These are phyloP conservation scores for Schwanniomyces etchellsii DNA, from an alignment of 1,139 yeast genomes.

Conservation along the genomic window DNA sequence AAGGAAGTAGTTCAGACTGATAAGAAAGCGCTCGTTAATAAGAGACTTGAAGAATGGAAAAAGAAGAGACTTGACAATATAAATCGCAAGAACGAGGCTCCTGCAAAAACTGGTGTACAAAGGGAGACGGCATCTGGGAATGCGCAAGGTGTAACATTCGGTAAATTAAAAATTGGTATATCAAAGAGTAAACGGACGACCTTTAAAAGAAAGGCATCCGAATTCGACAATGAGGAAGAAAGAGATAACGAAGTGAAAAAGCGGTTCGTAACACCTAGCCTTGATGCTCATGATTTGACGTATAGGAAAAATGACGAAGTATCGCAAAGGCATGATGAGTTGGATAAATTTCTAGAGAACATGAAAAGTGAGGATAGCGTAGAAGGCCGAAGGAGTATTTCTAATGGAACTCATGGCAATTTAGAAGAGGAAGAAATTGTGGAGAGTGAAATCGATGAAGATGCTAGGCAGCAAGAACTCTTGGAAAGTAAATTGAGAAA, in stretches of 20 bases:
- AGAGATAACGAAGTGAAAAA: neutral
- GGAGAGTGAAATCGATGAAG: constrained; percentile 19
- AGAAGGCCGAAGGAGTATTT: neutral
- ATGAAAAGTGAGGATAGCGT: neutral
- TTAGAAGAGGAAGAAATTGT: constrained; percentile 11
- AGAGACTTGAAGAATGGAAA: constrained; percentile 39
- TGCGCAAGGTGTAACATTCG: neutral
- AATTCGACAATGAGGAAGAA: neutral
- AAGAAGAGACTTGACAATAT: constrained; percentile 15
- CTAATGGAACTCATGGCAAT: constrained; percentile 7
- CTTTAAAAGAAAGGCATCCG: neutral
- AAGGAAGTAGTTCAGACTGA: constrained; percentile 10
- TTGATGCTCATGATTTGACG: neutral
- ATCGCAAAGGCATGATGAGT: constrained; percentile 1
- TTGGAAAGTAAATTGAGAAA: constrained; percentile 23
- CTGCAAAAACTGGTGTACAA: neutral
- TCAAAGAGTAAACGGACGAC: neutral
- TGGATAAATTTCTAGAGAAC: constrained; percentile 1
- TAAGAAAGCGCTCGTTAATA: constrained; percentile 18
- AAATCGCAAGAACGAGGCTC: neutral
- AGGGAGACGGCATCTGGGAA: neutral
- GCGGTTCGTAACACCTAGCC: neutral
- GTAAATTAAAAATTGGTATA: constrained; percentile 1
- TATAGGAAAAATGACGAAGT: constrained; percentile 4
- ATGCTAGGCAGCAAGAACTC: constrained; percentile 18